Percentiles rank a stretch among this genome's conserved stretches.
Evolutionary conservation across 2,329 filamentous ascomycete genomes (phyloP).

Genomic region (Pseudogymnoascus sp.): DNA sequence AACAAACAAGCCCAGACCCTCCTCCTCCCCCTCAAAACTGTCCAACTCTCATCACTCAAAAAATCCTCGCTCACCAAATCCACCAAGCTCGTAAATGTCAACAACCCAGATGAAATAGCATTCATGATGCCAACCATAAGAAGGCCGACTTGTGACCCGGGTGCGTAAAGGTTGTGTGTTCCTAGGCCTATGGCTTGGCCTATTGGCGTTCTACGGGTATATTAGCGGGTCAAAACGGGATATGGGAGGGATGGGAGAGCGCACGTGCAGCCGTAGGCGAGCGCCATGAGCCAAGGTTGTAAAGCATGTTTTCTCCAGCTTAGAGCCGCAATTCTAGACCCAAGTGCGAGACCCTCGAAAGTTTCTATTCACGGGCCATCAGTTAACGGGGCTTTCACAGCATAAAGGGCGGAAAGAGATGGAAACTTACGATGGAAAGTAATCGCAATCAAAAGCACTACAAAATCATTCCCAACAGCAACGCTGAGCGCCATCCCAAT

Average conservation of each 20-base stretch:
- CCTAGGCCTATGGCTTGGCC: conserved; percentile 72
- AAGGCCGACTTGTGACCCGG: conserved; percentile 62
- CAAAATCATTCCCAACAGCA: conserved; percentile 51
- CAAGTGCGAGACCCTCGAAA: conserved; percentile 55
- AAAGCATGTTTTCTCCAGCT: background rate
- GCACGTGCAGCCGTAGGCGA: conserved; percentile 4
- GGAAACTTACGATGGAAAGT: conserved; percentile 48
- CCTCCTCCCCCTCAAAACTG: conserved; percentile 45
- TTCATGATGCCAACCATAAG: conserved; percentile 82
- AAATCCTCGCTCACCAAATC: conserved; percentile 78
- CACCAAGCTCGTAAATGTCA: conserved; percentile 72
- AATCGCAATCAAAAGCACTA: conserved; percentile 60
- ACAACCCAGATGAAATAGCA: conserved; percentile 66
- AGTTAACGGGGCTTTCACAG: conserved; percentile 19
- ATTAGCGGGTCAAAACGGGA: background rate
- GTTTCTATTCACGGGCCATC: conserved; percentile 21
- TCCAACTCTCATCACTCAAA: conserved; percentile 61
- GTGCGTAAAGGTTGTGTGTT: conserved; percentile 69
- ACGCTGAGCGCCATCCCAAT: conserved; percentile 67
- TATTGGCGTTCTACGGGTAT: conserved; percentile 56
- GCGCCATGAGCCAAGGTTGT: conserved; percentile 12
- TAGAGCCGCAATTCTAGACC: conserved; percentile 56
- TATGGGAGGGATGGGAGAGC: background rate
- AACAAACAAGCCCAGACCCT: conserved; percentile 53
- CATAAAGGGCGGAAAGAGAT: conserved; percentile 46